Evolutionary conservation across 1,139 yeast species (phyloP).

Genomic region (Scheffersomyces segobiensis): DNA sequence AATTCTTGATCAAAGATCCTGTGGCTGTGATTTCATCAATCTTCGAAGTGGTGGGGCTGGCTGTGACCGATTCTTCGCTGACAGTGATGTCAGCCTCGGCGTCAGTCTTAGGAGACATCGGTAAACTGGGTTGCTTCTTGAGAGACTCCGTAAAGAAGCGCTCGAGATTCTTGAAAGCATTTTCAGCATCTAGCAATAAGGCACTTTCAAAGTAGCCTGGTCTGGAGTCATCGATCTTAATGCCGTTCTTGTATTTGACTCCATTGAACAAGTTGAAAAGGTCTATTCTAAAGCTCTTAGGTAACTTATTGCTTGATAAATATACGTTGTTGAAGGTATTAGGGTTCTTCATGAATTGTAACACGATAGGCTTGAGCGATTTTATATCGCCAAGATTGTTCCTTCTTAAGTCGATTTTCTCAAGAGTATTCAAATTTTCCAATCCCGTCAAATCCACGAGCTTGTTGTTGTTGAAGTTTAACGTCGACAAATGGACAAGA

Average conservation of each 20-base stretch:
- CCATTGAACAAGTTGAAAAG: conserved; percentile 57
- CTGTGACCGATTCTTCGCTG: background rate
- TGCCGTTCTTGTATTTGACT: conserved; percentile 45
- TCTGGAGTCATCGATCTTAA: conserved; percentile 60
- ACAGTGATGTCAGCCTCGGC: background rate
- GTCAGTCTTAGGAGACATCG: background rate
- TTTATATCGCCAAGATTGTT: conserved; percentile 40
- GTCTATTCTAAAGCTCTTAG: conserved; percentile 52
- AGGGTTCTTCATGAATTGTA: conserved; percentile 34
- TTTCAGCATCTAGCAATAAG: conserved; percentile 50
- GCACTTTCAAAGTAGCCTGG: conserved; percentile 68
- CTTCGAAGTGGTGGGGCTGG: background rate
- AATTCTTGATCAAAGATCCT: conserved; percentile 1
- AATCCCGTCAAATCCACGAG: conserved; percentile 47
- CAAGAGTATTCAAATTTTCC: conserved; percentile 46
- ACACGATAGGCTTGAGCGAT: conserved; percentile 37
- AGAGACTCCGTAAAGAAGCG: conserved; percentile 30
- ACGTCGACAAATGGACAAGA: conserved; percentile 44
- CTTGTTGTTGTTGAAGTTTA: conserved; percentile 58
- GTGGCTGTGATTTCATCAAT: conserved; percentile 10
- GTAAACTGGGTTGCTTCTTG: conserved; percentile 11
- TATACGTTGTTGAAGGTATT: conserved; percentile 33
- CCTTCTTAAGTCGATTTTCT: conserved; percentile 59
- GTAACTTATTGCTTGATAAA: conserved; percentile 47
- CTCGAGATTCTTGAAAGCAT: conserved; percentile 44